Evolutionary conservation across 148 eudicot species (phyloP), one percentile per base, ranked within the genome.

Genomic region (Chenopodium album): DNA sequence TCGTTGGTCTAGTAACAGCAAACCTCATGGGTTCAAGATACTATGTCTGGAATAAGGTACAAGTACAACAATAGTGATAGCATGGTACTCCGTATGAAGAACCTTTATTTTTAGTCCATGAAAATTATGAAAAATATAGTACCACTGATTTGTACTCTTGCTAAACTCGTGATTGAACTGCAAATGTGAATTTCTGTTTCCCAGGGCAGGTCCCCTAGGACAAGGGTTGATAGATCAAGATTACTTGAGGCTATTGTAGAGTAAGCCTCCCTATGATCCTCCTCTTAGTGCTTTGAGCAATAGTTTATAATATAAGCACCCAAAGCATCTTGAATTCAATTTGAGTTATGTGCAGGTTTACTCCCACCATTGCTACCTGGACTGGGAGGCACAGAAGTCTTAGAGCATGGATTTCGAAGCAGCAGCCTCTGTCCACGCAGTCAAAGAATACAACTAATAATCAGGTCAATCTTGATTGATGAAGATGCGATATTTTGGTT

Each of bases 341-440:
- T 73, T 47, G 46, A 66, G 65, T 17, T 26, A 70, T 54, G 12
- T 77, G 13, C 73, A 82, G 99, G 59, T 96, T 94, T 68, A 71
- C 86, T 80, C 97, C 98, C n/a, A 96, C 99, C 41, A 84, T 96
- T 79, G 70, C 92, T 54, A 93, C 97, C 12, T 94, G 98, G 97
- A 91, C 92, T 10, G 99, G 99, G 82, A 92, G 92, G 83, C 82
- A 88, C 82, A 85, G 99, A 85, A 94, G 97, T 81, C 91, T 96
- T 85, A 91, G 81, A 83, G 97, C 91, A 37, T 94, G 98, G 94
- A 84, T 92, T 82, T 91, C 97, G 3, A 92, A 92, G 81, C 91
- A 91, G 84, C 92, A 92, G 81, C 60, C 77, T 74, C 92, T 91
- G 65, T 87, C 91, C 14, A 79, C 88, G 93, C 92, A 90, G 87